These are phyloP conservation scores for Botrytis hyacinthi DNA, from an alignment of 2,329 filamentous ascomycete genomes.

Conservation along the genomic window DNA sequence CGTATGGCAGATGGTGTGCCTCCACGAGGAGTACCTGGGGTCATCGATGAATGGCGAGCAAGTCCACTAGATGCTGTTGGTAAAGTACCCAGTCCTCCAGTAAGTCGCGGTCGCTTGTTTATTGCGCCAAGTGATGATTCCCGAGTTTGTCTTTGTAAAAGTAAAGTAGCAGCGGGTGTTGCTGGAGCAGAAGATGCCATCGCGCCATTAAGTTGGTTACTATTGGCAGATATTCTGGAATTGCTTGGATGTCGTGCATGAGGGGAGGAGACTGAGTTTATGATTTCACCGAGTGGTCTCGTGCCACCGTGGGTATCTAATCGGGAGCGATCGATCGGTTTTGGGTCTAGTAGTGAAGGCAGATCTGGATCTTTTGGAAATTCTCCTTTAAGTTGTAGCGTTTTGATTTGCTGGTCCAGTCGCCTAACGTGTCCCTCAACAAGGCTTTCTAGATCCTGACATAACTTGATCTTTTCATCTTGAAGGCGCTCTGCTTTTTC, in stretches of 20 bases:
- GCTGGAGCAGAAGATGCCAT: constrained; percentile 53
- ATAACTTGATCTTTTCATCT: constrained; percentile 70
- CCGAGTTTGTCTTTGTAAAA: constrained; percentile 55
- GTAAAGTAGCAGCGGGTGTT: constrained; percentile 60
- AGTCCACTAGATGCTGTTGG: constrained; percentile 56
- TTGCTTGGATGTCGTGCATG: constrained; percentile 36
- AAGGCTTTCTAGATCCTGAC: constrained; percentile 59
- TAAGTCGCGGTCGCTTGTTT: constrained; percentile 50
- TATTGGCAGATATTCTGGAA: constrained; percentile 28
- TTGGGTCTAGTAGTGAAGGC: constrained; percentile 61
- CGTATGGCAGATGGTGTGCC: constrained; percentile 39
- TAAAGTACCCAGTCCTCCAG: constrained; percentile 45
- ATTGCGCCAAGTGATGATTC: constrained; percentile 59
- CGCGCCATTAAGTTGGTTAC: constrained; percentile 29
- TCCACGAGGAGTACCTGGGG: constrained; percentile 60
- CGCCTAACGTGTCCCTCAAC: constrained; percentile 62
- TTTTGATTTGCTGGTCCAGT: constrained; percentile 62
- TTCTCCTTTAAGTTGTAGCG: constrained; percentile 59
- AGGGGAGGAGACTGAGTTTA: constrained; percentile 29
- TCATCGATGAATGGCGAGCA: constrained; percentile 61
- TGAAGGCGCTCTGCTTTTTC: constrained; percentile 67
- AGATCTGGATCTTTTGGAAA: constrained; percentile 52
- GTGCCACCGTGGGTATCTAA: constrained; percentile 25
- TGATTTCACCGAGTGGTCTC: constrained; percentile 31
- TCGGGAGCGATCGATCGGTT: constrained; percentile 46